Base-by-base conservation (phyloP, 768 basidiomycete species). In the Cubamyces sp. region DNA sequence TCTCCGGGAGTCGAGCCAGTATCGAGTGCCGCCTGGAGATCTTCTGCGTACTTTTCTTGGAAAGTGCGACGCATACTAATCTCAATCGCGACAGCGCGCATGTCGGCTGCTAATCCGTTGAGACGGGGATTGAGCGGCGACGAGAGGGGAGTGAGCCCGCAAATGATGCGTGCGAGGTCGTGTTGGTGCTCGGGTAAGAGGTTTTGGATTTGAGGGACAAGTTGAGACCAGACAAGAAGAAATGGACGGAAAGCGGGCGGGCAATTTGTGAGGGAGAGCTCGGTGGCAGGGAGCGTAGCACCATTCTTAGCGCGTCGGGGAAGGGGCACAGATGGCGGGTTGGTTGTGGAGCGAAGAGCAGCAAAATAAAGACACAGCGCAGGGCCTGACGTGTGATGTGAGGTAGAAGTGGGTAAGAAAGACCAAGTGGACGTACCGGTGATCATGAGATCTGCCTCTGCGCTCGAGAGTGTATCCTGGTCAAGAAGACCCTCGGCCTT, bases 361-460 rank as follows among this genome's bases (percentile, higher is more conserved):
- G 91, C 90, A 73, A 93, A 95, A 74, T 91, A 94, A 0, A 95
- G 80, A 63, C 89, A 91, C 15, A 95, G 77, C 0, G 92, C 90
- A 15, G 92, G 92, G 0, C 91, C 91, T 87, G 39, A 0, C 54
- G 21, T 15, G 18, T 16, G 41, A 23, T 14, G 54, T 53, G 37
- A 60, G 42, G 21, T 23, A 23, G 5, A 37, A 34, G 34, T 23
- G 57, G 49, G 42, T 39, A 47, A 55, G 21, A 28, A 25, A 46
- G n/a, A 51, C 3, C 12, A 5, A 18, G 8, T 16, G 30, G 5
- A 57, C 80, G 63, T 52, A 86, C 92, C 92, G 70, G 90, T 87
- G 61, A 94, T 88, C 91, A 94, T 94, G 30, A 94, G 74, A 78
- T 94, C 92, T 0, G 81, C 84, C 74, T 92, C 90, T 12, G 91